These are phyloP conservation scores for Cenchrus purpureus DNA, from an alignment of 176 grass and related monocot species.

Conservation along the genomic window DNA sequence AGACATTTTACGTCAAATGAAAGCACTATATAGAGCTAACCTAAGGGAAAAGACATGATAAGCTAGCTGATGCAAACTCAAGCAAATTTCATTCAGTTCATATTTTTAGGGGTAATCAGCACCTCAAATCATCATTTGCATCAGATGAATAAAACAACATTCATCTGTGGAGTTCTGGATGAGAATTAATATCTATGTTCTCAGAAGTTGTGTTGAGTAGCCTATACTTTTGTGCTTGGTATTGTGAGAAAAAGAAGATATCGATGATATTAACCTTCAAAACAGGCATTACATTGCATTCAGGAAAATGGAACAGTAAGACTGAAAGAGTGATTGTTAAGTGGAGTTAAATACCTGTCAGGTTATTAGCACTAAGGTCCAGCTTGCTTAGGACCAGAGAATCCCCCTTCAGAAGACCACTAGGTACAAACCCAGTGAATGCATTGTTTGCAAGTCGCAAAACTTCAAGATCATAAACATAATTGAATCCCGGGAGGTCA, in stretches of 20 bases:
- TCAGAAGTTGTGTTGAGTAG: neutral
- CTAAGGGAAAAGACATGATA: neutral
- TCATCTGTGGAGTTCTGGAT: neutral
- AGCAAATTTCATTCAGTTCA: neutral
- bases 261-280: neutral
- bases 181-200: neutral
- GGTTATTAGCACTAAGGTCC: constrained; percentile 91
- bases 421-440: constrained; percentile 89
- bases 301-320: constrained; percentile 2
- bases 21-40: neutral
- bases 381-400: constrained; percentile 86
- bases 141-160: neutral
- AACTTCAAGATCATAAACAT: constrained; percentile 98
- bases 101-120: constrained; percentile 13
- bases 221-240: neutral
- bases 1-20: neutral
- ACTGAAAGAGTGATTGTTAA: neutral
- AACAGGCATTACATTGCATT: constrained; percentile 19
- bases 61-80: neutral
- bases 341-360: constrained; percentile 66
- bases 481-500: constrained; percentile 98
- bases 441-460: constrained; percentile 79
- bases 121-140: neutral
- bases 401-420: constrained; percentile 93
- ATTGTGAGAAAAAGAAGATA: neutral